These are phyloP conservation scores for Gossypium trilobum DNA, from an alignment of 441 rosid genomes.

Conservation along the genomic window DNA sequence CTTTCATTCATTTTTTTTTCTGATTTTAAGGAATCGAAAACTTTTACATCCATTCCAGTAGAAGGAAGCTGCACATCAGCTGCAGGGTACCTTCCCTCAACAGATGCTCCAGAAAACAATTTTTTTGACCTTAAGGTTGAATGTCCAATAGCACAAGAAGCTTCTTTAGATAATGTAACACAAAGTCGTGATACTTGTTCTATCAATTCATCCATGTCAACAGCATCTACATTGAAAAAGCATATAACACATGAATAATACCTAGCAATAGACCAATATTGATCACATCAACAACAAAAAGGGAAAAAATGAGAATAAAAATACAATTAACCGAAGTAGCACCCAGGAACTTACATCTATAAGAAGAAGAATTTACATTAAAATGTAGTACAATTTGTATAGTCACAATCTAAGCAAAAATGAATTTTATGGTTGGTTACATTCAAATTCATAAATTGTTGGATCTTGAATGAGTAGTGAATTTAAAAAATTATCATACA, in stretches of 20 bases:
- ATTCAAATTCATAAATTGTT: not conserved
- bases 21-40: conserved; percentile 25
- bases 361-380: not conserved
- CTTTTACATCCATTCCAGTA: conserved; percentile 30
- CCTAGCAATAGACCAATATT: not conserved
- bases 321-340: not conserved
- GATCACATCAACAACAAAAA: not conserved
- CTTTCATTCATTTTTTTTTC: conserved; percentile 26
- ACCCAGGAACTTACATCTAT: not conserved
- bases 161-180: conserved; percentile 43
- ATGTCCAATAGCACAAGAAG: conserved; percentile 20
- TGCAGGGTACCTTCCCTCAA: conserved; percentile 20
- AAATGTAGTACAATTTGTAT: not conserved
- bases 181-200: conserved; percentile 60
- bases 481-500: not conserved
- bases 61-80: conserved; percentile 24
- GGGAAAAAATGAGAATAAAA: not conserved
- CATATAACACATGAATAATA: conserved; percentile 9
- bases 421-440: not conserved
- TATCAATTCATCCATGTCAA: conserved; percentile 51
- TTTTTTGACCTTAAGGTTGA: conserved; percentile 23
- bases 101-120: conserved; percentile 18
- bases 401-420: not conserved
- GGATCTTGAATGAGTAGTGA: not conserved
- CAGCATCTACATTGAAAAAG: conserved; percentile 42